phyloP scores from a whole-genome alignment of 495 filamentous ascomycete species.

The Lasiosphaeriaceae sp. region DNA sequence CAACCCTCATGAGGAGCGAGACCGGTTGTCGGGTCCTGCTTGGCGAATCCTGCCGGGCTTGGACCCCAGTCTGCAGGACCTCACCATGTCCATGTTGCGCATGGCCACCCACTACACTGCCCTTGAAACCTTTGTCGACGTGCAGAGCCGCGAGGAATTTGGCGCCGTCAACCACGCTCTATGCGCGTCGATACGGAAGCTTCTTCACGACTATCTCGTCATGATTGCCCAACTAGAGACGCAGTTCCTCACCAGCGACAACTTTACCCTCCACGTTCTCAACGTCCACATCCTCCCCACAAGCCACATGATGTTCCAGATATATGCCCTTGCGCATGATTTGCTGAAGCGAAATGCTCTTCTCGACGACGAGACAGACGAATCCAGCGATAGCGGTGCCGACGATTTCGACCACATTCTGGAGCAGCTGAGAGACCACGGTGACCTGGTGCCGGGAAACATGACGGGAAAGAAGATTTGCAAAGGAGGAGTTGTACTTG shows the following conservation, averaged over 20 bases:
- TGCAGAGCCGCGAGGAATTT: conserved; percentile 88
- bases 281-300: conserved; percentile 89
- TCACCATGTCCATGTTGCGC: conserved; percentile 83
- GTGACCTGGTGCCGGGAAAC: conserved; percentile 68
- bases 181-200: conserved; percentile 85
- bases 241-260: conserved; percentile 79
- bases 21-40: conserved; percentile 73
- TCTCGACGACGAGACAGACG: conserved; percentile 80
- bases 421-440: conserved; percentile 86
- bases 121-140: conserved; percentile 87
- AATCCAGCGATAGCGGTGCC: conserved; percentile 68
- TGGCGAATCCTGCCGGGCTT: conserved; percentile 79
- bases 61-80: conserved; percentile 85
- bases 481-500: conserved; percentile 87
- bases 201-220: conserved; percentile 88
- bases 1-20: conserved; percentile 78
- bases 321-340: conserved; percentile 84
- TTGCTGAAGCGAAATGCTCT: conserved; percentile 82
- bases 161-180: conserved; percentile 95
- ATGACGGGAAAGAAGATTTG: conserved; percentile 87
- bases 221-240: conserved; percentile 90
- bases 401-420: conserved; percentile 66
- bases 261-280: conserved; percentile 86
- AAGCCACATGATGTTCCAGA: conserved; percentile 79
- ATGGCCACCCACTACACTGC: conserved; percentile 94